These are phyloP conservation scores for Suillus sp. DNA, from an alignment of 768 basidiomycete genomes.

Conservation along the genomic window DNA sequence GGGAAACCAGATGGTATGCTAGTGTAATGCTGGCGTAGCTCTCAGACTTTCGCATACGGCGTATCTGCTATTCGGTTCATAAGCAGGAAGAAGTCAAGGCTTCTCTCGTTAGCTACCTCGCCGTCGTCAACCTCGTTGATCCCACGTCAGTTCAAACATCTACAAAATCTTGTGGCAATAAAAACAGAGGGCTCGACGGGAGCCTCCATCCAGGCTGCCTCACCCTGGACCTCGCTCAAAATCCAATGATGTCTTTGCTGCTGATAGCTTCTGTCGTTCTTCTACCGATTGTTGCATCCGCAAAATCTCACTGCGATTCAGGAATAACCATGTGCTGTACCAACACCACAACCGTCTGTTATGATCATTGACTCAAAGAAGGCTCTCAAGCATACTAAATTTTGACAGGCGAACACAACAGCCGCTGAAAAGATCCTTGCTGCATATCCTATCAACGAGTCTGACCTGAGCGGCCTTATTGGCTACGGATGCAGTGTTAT, in stretches of 20 bases:
- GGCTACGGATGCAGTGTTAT: not conserved
- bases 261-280: not conserved
- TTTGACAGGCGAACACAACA: not conserved
- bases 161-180: not conserved
- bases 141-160: not conserved
- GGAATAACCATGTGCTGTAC: not conserved
- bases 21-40: not conserved
- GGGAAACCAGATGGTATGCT: not conserved
- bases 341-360: not conserved
- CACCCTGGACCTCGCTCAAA: not conserved
- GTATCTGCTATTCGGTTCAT: not conserved
- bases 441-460: constrained; percentile 1
- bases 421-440: not conserved
- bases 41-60: not conserved
- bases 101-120: not conserved
- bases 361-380: not conserved
- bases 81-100: not conserved
- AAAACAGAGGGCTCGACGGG: not conserved
- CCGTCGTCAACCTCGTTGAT: not conserved
- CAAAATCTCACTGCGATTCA: not conserved
- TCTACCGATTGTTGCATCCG: not conserved
- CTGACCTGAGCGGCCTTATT: not conserved
- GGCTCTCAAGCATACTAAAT: not conserved
- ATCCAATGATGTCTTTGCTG: constrained; percentile 2
- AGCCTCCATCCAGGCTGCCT: not conserved